A percentile compares a stretch with the other conserved stretches of the same genome.
phyloP scores from a whole-genome alignment of 164 flowering plant species.

The Magnolia changhungtana region DNA sequence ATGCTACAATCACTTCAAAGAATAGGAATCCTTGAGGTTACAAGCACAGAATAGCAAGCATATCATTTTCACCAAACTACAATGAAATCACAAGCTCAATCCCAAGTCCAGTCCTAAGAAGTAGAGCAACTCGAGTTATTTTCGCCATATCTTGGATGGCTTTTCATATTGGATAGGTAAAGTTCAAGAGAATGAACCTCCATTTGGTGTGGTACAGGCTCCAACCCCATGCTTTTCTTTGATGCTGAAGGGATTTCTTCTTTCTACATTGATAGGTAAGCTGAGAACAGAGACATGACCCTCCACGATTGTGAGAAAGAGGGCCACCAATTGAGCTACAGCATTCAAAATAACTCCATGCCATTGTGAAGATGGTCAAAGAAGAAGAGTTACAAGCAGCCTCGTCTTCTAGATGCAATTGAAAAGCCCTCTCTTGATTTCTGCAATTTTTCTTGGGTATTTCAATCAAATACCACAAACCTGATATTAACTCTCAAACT shows the following conservation, averaged over 20 bases:
- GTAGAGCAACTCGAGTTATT: neutral
- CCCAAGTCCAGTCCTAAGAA: too few relatives aligned
- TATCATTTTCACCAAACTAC: too few relatives aligned
- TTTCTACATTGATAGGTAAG: neutral
- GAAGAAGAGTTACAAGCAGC: neutral
- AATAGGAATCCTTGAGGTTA: too few relatives aligned
- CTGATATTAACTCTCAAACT: neutral
- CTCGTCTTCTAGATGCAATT: neutral
- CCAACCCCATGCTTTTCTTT: too few relatives aligned
- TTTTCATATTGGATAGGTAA: neutral
- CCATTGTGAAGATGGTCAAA: neutral
- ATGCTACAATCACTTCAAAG: too few relatives aligned
- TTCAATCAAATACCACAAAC: constrained; percentile 1
- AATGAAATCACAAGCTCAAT: too few relatives aligned
- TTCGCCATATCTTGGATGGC: neutral
- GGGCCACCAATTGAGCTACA: neutral
- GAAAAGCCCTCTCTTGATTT: neutral
- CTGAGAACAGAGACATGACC: neutral
- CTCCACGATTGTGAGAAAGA: neutral
- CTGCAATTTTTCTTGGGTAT: neutral
- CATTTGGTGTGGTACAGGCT: neutral
- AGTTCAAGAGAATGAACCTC: neutral
- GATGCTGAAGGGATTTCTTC: neutral
- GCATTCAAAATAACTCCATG: neutral
- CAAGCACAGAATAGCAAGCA: too few relatives aligned